phyloP scores from a whole-genome alignment of 2,329 filamentous ascomycete genomes.

The Epicoccum nigrum region DNA sequence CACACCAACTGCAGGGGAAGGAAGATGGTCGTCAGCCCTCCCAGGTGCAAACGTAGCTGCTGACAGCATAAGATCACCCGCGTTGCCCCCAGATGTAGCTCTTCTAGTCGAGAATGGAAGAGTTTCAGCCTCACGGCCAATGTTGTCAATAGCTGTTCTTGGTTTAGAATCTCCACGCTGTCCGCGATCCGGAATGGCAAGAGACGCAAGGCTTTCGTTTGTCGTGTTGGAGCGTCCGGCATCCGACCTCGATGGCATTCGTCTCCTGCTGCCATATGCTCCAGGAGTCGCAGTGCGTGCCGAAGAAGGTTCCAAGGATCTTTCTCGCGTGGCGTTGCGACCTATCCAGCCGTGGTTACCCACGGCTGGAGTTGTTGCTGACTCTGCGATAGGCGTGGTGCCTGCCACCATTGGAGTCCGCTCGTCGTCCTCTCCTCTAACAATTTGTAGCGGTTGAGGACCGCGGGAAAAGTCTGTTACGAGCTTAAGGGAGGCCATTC shows the following conservation, averaged over 20 bases:
- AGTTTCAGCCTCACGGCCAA: slow-evolving; percentile 50
- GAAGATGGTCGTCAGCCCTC: slow-evolving; percentile 53
- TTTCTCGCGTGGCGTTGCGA: slow-evolving; percentile 37
- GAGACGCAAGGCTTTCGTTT: slow-evolving; percentile 41
- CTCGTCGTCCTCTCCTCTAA: slow-evolving; percentile 65
- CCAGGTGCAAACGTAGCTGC: slow-evolving; percentile 42
- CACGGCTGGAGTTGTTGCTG: slow-evolving; percentile 69
- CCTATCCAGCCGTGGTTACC: slow-evolving; percentile 47
- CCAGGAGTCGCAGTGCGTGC: slow-evolving; percentile 62
- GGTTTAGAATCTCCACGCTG: slow-evolving; percentile 39
- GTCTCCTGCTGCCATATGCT: slow-evolving; percentile 66
- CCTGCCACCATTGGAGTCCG: slow-evolving; percentile 78
- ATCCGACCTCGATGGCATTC: slow-evolving; percentile 60
- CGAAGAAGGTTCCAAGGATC: slow-evolving; percentile 54
- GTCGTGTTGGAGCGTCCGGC: slow-evolving; percentile 39
- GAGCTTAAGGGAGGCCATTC: slow-evolving; percentile 84
- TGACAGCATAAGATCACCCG: slow-evolving; percentile 58
- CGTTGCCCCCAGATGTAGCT: slow-evolving; percentile 59
- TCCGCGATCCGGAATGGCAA: slow-evolving; percentile 45
- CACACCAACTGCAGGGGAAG: slow-evolving; percentile 70
- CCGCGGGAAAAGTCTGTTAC: slow-evolving; percentile 80
- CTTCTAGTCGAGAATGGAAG: slow-evolving; percentile 45
- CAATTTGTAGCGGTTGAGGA: slow-evolving; percentile 62
- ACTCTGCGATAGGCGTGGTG: slow-evolving; percentile 82
- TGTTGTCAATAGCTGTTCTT: slow-evolving; percentile 47